Percentiles rank a stretch among this genome's conserved stretches.
These are phyloP conservation scores for Dujonia santamariae DNA, from an alignment of 1,139 yeast genomes.

Conservation along the genomic window DNA sequence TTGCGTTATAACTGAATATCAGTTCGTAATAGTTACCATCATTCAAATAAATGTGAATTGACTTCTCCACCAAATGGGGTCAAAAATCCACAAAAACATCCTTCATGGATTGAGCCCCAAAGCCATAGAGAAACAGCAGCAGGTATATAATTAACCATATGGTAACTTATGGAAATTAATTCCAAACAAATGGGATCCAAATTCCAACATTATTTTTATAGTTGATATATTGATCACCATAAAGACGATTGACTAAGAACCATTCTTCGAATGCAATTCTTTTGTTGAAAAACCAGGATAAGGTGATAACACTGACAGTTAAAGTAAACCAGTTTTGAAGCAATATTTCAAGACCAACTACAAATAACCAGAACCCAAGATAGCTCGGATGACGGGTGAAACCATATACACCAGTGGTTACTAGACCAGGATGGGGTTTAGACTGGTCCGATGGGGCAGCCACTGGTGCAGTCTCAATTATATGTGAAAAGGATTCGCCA, in stretches of 20 bases:
- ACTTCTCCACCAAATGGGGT: not conserved
- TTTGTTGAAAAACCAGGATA: constrained; percentile 28
- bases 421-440: constrained; percentile 17
- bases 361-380: constrained; percentile 39
- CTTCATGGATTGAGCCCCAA: no score
- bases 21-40: not conserved
- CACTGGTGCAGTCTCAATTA: constrained; percentile 12
- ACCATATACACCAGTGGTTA: constrained; percentile 31
- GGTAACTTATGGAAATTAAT: no score
- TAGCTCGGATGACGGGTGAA: constrained; percentile 40
- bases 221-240: constrained; percentile 25
- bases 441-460: not conserved
- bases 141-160: no score
- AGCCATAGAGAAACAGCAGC: no score
- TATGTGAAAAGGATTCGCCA: constrained; percentile 37
- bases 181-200: constrained; percentile 29
- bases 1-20: no score
- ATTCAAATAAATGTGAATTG: not conserved
- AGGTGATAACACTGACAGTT: constrained; percentile 16
- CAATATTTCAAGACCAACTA: constrained; percentile 31
- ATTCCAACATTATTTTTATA: constrained; percentile 24
- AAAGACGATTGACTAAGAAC: constrained; percentile 24
- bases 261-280: constrained; percentile 39
- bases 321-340: constrained; percentile 24
- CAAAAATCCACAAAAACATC: no score